Evolutionary conservation across 257 asterid species (phyloP), one percentile per base, ranked within the genome.

Genomic region (Nicotiana sylvestris): DNA sequence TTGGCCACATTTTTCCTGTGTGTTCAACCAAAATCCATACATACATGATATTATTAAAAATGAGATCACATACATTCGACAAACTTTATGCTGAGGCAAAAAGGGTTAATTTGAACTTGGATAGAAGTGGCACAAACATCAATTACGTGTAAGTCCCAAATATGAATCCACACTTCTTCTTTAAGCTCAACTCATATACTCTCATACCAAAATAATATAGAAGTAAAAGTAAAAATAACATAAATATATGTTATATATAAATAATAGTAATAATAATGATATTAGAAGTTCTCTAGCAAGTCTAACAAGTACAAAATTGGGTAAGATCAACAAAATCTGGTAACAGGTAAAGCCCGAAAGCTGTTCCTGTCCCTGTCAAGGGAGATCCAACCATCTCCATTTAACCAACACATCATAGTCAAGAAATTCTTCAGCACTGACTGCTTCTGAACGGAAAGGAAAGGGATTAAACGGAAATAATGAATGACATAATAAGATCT

Each of bases 1-100:
- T 68, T 90, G 94, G 76, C 88, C 85, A 83, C 87, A 82, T 84
- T 93, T 92, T 61, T 83, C 88, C 98, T 90, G 88, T 27, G 65
- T 67, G 35, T 39, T 81, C 43, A 68, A n/a, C 33, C 60, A 46
- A 46, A 21, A 43, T 46, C 78, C 60, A 37, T n/a, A 69, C 32
- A 69, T 21, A 18, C 53, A 72, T 6, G 37, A 46, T 43, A 43
- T 32, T 39, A 37, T 9, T 69, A 37, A 37, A 66, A 10, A 21
- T 46, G 35, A 72, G 32, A 46, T 72, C 60, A 46, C 21, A 46
- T 72, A 46, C 37, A 6, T 46, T 11, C 78, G 46, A 18, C 1
- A 1, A 72, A 18, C 25, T 43, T 39, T 43, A 72, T 72, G 60
- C 25, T 43, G 46, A 43, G 78, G 78, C 3, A 25, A 69, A 21